A percentile compares a stretch with the other conserved stretches of the same genome.
phyloP scores from a whole-genome alignment of 495 filamentous ascomycete species.

The Thermothielavioides terrestris region DNA sequence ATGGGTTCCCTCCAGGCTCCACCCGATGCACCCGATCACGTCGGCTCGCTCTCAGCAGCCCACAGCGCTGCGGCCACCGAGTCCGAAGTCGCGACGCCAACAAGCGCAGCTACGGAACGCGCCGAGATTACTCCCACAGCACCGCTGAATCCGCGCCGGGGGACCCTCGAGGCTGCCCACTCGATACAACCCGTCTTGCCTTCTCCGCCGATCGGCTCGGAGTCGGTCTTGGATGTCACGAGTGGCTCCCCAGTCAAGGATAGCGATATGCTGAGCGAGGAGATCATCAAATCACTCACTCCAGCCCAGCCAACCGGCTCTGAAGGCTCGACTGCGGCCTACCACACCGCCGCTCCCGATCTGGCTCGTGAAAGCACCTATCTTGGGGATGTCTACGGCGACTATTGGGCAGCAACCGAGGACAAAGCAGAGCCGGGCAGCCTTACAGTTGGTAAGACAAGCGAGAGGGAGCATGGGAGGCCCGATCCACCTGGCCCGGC shows the following conservation, averaged over 20 bases:
- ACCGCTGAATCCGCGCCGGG: conserved; percentile 40
- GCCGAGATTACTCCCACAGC: conserved; percentile 37
- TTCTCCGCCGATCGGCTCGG: conserved; percentile 36
- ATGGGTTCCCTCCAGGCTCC: neutral
- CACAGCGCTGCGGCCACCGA: too few relatives aligned
- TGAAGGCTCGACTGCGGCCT: conserved; percentile 7
- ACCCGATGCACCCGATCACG: neutral
- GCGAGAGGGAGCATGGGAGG: neutral
- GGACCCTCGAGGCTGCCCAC: conserved; percentile 10
- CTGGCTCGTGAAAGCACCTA: conserved; percentile 37
- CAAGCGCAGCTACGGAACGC: conserved; percentile 8
- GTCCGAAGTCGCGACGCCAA: too few relatives aligned
- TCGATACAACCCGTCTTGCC: conserved; percentile 17
- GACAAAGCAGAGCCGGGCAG: conserved; percentile 14
- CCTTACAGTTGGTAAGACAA: neutral
- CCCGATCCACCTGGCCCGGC: neutral
- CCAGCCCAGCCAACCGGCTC: conserved; percentile 24
- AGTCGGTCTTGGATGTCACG: conserved; percentile 48
- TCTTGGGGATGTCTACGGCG: conserved; percentile 36
- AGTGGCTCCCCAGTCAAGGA: conserved; percentile 55
- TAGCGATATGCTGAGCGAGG: conserved; percentile 67
- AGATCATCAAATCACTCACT: conserved; percentile 72
- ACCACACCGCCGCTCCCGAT: conserved; percentile 20
- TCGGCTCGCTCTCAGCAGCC: neutral
- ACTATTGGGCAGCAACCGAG: conserved; percentile 31